Base-by-base conservation (phyloP, 257 asterid species). In the Solanum boliviense region DNA sequence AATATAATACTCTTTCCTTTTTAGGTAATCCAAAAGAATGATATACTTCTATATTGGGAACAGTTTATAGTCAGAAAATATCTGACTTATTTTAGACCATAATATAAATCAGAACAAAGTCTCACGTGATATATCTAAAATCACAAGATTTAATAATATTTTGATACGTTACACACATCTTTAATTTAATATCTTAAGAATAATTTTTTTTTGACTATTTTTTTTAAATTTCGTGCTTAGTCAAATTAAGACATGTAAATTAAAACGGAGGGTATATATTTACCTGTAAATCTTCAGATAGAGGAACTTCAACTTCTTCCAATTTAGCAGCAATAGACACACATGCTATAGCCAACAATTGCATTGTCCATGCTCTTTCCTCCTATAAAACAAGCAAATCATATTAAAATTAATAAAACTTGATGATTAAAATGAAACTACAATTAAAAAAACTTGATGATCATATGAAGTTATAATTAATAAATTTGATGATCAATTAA, bases 321-420 rank as follows among this genome's bases (percentile, higher is more conserved):
- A 92, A 67, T 88, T 92, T 92, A 73, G 93, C 92, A 7, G 94
- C 94, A 82, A 92, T 89, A 84, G 93, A 90, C 52, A 91, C 86
- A 86, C 93, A 92, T 13, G 93, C 90, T 16, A 92, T 88, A 82
- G 91, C 91, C 70, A 91, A 36, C 39, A 92, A 73, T 23, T 89
- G 92, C 56, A 89, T 89, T 89, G 86, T 89, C 94, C 94, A 92
- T 65, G 31, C 70, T 78, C 90, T 84, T 60, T 70, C 86, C 89
- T 86, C 73, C 87, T 87, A 39, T 68, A 68, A 87, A 83, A 91
- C 70, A 84, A 78, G 68, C 60, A 86, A 20, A 70, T 29, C 8
- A 7, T 32, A 25, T 86, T 56, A 48, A 56, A 76, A 79, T 81
- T 31, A n/a, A 70, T n/a, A 25, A 13, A 68, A 68, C 18, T 65